A percentile compares a stretch with the other conserved stretches of the same genome.
Evolutionary conservation across 2,329 filamentous ascomycete genomes (phyloP).

Genomic region (Fusarium piperis): DNA sequence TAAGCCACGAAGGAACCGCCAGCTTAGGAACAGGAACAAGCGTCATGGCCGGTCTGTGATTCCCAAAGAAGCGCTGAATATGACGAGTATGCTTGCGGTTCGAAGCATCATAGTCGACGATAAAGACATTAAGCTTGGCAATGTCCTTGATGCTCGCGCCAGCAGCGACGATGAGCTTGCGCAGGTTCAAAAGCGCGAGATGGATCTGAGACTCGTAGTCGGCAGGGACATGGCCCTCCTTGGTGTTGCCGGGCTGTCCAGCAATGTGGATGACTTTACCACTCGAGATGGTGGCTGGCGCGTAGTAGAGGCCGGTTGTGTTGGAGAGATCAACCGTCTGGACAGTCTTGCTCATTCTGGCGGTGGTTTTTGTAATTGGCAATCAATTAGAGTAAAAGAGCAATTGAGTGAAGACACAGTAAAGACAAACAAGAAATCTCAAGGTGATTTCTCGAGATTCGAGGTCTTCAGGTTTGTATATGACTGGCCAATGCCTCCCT

Average conservation of each 20-base stretch:
- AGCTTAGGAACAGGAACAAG: conserved; percentile 54
- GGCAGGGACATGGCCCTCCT: conserved; percentile 44
- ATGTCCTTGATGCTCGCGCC: conserved; percentile 51
- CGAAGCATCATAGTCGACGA: conserved; percentile 54
- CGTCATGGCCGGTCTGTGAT: conserved; percentile 54
- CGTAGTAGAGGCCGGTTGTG: conserved; percentile 21
- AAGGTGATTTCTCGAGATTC: background rate
- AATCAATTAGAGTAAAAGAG: background rate
- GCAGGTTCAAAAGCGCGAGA: conserved; percentile 51
- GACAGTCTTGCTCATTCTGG: conserved; percentile 20
- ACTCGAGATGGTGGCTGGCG: conserved; percentile 16
- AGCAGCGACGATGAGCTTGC: conserved; percentile 47
- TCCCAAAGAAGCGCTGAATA: conserved; percentile 49
- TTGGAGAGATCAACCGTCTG: conserved; percentile 28
- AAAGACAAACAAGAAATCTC: background rate
- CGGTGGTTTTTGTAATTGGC: background rate
- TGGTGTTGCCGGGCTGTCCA: conserved; percentile 49
- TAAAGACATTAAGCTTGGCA: conserved; percentile 53
- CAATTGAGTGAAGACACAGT: background rate
- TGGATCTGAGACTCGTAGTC: conserved; percentile 55
- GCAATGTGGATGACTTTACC: conserved; percentile 44
- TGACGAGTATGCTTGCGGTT: conserved; percentile 49
- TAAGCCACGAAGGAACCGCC: conserved; percentile 50
- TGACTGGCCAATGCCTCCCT: background rate
- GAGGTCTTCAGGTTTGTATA: background rate